phyloP scores from a whole-genome alignment of 306 rosid species.

The Delonix regia region DNA sequence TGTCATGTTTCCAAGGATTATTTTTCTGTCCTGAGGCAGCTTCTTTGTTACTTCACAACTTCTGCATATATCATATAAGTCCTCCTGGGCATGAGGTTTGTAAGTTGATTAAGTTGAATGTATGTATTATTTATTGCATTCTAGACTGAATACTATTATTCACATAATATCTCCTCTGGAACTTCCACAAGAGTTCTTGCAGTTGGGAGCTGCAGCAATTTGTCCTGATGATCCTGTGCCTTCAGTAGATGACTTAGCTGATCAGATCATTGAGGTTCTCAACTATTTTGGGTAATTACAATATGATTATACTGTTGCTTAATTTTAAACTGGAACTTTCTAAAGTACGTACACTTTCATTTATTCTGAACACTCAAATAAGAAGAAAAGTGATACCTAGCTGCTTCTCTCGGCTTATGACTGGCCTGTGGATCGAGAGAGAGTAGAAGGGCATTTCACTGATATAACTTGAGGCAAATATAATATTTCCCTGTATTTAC shows the following conservation, averaged over 20 bases:
- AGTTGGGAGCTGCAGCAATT: slow-evolving; percentile 93
- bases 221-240: slow-evolving; percentile 65
- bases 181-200: slow-evolving; percentile 80
- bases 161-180: slow-evolving; percentile 65
- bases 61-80: slow-evolving; percentile 91
- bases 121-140: slow-evolving; percentile 31
- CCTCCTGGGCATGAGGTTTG: slow-evolving; percentile 99
- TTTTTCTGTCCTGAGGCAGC: slow-evolving; percentile 94
- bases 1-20: slow-evolving; percentile 95
- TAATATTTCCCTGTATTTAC: slow-evolving; percentile 28
- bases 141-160: slow-evolving; percentile 51
- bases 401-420: slow-evolving; percentile 4
- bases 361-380: slow-evolving; percentile 15
- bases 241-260: slow-evolving; percentile 85
- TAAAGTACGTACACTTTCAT: not conserved
- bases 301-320: not conserved
- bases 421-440: not conserved
- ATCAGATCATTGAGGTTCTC: slow-evolving; percentile 85
- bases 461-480: slow-evolving; percentile 19
- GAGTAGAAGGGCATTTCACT: slow-evolving; percentile 13
- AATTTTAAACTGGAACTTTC: not conserved
- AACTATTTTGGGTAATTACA: slow-evolving; percentile 73
- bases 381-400: not conserved
- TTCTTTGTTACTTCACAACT: slow-evolving; percentile 93
- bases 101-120: slow-evolving; percentile 42